These are phyloP conservation scores for Ceratocystis lukuohia DNA, from an alignment of 2,329 filamentous ascomycete species.

Conservation along the genomic window DNA sequence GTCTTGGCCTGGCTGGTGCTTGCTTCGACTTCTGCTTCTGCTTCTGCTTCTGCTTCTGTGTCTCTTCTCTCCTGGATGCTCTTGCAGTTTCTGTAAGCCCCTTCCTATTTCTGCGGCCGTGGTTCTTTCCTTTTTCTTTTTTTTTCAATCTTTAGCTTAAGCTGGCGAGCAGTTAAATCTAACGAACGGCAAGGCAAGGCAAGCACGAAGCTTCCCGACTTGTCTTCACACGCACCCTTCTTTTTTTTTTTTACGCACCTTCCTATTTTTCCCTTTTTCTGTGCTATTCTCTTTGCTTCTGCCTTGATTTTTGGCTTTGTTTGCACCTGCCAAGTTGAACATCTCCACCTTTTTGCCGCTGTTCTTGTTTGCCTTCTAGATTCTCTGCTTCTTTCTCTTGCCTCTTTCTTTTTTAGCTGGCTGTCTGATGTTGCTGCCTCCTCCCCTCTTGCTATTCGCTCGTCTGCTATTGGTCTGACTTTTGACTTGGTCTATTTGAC, in stretches of 20 bases:
- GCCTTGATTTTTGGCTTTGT: not conserved
- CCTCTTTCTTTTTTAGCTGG: not conserved
- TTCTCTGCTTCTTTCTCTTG: slow-evolving; percentile 4
- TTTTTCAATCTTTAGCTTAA: not conserved
- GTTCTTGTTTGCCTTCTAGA: not conserved
- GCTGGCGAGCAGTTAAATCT: too few species aligned
- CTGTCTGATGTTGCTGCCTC: slow-evolving; percentile 4
- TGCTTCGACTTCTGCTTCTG: not conserved
- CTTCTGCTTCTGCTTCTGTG: slow-evolving; percentile 15
- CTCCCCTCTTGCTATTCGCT: slow-evolving; percentile 9
- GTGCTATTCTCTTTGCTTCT: not conserved
- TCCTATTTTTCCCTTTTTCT: not conserved
- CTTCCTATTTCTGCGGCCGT: slow-evolving; percentile 1
- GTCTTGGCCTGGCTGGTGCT: not conserved
- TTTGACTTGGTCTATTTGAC: not conserved
- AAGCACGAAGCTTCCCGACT: too few species aligned
- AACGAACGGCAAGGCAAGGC: too few species aligned
- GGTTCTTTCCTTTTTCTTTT: not conserved
- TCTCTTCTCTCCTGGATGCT: slow-evolving; percentile 18
- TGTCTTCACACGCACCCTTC: too few species aligned
- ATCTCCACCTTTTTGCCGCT: not conserved
- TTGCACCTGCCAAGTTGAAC: not conserved
- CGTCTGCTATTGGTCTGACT: not conserved
- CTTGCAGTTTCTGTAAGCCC: slow-evolving; percentile 2
- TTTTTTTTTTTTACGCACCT: slow-evolving; percentile 9